A percentile compares a stretch with the other conserved stretches of the same genome.
phyloP scores from a whole-genome alignment of 2,329 filamentous ascomycete species.

The Fusarium nematophilum region DNA sequence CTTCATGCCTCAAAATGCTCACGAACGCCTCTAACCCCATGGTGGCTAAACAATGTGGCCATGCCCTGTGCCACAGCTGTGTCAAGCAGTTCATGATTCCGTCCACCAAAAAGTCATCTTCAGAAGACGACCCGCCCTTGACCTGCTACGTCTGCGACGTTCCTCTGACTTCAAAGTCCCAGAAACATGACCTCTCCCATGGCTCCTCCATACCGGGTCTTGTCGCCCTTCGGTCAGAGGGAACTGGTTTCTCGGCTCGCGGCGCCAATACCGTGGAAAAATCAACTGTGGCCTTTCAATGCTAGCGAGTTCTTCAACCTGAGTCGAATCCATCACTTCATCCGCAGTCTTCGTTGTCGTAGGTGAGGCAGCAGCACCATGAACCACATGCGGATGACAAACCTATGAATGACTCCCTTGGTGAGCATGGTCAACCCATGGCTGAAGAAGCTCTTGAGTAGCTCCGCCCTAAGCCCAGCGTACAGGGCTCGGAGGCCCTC shows the following conservation, averaged over 20 bases:
- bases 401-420: slow-evolving; percentile 80
- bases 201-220: slow-evolving; percentile 76
- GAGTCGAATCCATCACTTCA: slow-evolving; percentile 26
- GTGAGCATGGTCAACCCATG: slow-evolving; percentile 90
- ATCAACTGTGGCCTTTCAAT: slow-evolving; percentile 83
- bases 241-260: slow-evolving; percentile 92
- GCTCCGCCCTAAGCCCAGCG: slow-evolving; percentile 78
- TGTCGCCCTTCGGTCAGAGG: slow-evolving; percentile 84
- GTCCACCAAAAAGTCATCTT: slow-evolving; percentile 52
- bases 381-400: slow-evolving; percentile 80
- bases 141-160: slow-evolving; percentile 88
- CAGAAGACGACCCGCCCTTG: slow-evolving; percentile 59
- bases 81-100: slow-evolving; percentile 84
- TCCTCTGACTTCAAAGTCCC: slow-evolving; percentile 69
- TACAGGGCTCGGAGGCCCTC: slow-evolving; percentile 80
- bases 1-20: slow-evolving; percentile 84
- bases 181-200: slow-evolving; percentile 56
- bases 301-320: slow-evolving; percentile 57
- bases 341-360: slow-evolving; percentile 33
- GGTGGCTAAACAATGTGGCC: slow-evolving; percentile 87
- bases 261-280: slow-evolving; percentile 86
- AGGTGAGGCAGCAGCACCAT: slow-evolving; percentile 49
- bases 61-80: slow-evolving; percentile 89
- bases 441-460: slow-evolving; percentile 85
- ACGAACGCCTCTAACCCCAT: slow-evolving; percentile 86